These are phyloP conservation scores for Apodospora peruviana DNA, from an alignment of 495 filamentous ascomycete species.

Conservation along the genomic window DNA sequence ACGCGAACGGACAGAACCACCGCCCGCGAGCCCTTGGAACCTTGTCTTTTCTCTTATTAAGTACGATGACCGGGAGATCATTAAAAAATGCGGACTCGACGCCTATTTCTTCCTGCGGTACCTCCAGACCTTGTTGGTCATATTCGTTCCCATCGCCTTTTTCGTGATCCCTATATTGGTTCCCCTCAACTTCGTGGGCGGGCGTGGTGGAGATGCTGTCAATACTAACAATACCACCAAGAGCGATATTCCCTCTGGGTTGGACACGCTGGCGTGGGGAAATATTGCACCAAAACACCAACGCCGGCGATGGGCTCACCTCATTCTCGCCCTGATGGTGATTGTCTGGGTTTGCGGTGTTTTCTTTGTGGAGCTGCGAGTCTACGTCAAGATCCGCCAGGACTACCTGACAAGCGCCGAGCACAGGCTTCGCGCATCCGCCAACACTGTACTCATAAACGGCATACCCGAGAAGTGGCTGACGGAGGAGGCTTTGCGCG, in stretches of 20 bases:
- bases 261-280: constrained; percentile 84
- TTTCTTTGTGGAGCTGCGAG: constrained; percentile 79
- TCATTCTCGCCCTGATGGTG: constrained; percentile 73
- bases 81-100: constrained; percentile 91
- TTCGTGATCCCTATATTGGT: constrained; percentile 81
- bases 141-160: constrained; percentile 76
- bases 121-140: constrained; percentile 85
- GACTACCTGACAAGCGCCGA: constrained; percentile 93
- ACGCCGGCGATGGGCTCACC: constrained; percentile 81
- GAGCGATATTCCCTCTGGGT: constrained; percentile 41
- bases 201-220: constrained; percentile 52
- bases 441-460: constrained; percentile 89
- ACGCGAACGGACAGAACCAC: constrained; percentile 69
- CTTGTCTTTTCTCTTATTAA: constrained; percentile 69
- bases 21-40: constrained; percentile 62
- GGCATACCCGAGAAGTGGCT: constrained; percentile 89
- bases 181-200: constrained; percentile 72
- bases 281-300: constrained; percentile 71
- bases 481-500: constrained; percentile 67
- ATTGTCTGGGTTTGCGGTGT: constrained; percentile 81
- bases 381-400: constrained; percentile 93
- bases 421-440: constrained; percentile 90
- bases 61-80: constrained; percentile 79
- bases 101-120: constrained; percentile 98
- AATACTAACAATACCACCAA: constrained; percentile 21